Evolutionary conservation across 129 eudicot species (phyloP).

Genomic region (Escallonia rubra): DNA sequence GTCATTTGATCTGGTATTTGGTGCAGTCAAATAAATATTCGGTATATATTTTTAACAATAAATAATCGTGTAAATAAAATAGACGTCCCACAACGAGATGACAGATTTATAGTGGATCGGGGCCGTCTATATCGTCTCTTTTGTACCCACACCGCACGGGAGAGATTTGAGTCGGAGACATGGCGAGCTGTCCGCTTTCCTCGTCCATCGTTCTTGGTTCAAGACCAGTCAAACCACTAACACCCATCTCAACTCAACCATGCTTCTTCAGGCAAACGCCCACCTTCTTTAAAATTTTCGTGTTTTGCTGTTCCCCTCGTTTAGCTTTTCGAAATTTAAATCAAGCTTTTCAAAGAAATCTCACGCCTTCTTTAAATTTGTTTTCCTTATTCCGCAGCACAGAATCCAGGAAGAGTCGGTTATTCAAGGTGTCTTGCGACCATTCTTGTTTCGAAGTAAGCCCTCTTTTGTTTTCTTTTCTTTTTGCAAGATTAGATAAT

Average conservation of each 20-base stretch:
- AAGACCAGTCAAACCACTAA: constrained; percentile 3
- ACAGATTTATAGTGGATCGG: no score
- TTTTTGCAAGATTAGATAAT: neutral
- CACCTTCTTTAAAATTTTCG: no score
- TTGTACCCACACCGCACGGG: neutral
- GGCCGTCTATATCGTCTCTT: no score
- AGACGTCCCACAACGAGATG: neutral
- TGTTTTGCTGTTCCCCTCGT: no score
- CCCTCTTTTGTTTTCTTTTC: neutral
- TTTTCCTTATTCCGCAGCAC: constrained; percentile 12
- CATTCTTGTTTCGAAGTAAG: constrained; percentile 66
- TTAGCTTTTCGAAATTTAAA: no score
- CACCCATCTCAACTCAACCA: neutral
- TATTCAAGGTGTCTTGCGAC: constrained; percentile 41
- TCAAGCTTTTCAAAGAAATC: neutral
- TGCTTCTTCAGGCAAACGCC: constrained; percentile 13
- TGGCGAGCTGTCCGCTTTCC: constrained; percentile 14
- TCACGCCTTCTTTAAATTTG: neutral
- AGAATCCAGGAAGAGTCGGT: constrained; percentile 16
- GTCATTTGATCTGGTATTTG: no score
- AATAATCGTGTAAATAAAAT: neutral
- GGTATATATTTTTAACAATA: no score
- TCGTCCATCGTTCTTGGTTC: constrained; percentile 4
- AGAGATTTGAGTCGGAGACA: neutral
- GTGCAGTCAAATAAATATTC: no score